Evolutionary conservation across 108 stramenopile genomes (phyloP).

Genomic region (Asterionellopsis glacialis): DNA sequence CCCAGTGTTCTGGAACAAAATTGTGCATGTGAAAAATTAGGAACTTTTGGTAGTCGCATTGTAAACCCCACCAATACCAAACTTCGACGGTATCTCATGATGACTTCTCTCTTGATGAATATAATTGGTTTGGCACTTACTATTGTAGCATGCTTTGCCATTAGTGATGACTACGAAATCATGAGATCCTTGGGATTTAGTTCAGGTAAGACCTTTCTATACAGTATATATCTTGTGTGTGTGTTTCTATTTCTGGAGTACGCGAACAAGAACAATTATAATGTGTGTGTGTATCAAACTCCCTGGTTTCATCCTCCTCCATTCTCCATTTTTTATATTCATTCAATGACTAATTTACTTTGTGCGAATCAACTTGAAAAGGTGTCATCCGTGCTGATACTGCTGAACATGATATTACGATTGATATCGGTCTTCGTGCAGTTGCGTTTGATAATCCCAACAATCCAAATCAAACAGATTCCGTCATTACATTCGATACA

Average conservation of each 20-base stretch:
- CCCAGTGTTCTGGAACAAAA: background rate
- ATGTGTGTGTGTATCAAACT: too few relatives aligned
- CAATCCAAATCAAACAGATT: background rate
- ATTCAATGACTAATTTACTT: background rate
- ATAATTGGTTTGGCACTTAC: background rate
- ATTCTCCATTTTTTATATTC: background rate
- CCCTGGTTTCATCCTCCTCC: too few relatives aligned
- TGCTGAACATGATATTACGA: background rate
- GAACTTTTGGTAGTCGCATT: background rate
- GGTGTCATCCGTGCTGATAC: background rate
- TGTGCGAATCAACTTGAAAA: constrained; percentile 1
- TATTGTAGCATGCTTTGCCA: background rate
- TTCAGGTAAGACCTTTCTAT: too few relatives aligned
- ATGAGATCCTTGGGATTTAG: too few relatives aligned
- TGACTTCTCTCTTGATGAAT: background rate
- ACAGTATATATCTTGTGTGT: too few relatives aligned
- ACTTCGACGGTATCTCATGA: background rate
- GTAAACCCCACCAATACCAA: background rate
- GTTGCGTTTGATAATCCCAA: constrained; percentile 19
- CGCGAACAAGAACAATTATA: too few relatives aligned
- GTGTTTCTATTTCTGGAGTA: too few relatives aligned
- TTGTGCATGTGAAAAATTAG: background rate
- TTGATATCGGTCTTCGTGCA: constrained; percentile 24
- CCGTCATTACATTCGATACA: constrained; percentile 31
- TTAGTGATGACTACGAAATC: background rate